These are phyloP conservation scores for Spergularia marina DNA, from an alignment of 148 eudicot genomes.

Conservation along the genomic window DNA sequence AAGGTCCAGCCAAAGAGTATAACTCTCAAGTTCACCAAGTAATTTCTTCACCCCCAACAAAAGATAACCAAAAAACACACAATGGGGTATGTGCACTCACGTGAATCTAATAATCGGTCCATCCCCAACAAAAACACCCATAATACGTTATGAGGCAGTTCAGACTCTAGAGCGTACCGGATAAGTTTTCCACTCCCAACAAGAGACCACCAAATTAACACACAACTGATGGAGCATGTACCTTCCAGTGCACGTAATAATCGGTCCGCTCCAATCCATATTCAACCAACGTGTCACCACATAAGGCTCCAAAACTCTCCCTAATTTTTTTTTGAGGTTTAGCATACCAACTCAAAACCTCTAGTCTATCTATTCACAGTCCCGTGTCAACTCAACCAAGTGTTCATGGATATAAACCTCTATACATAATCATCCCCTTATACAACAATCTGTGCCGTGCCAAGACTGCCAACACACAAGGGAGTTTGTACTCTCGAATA, in stretches of 20 bases:
- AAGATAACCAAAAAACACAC: background rate
- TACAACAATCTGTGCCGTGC: background rate
- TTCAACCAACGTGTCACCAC: too few species aligned
- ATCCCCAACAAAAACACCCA: too few species aligned
- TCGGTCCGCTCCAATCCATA: too few species aligned
- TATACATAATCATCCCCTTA: too few species aligned
- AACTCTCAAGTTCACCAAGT: background rate
- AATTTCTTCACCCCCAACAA: background rate
- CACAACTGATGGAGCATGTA: background rate
- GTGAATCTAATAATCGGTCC: background rate
- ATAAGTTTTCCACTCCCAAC: background rate
- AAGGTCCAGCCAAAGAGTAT: background rate
- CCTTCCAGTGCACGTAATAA: slow-evolving; percentile 2
- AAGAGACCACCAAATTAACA: background rate
- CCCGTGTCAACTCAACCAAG: too few species aligned
- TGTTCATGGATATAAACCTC: too few species aligned
- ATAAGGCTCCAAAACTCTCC: too few species aligned
- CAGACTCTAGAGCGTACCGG: too few species aligned
- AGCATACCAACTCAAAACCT: too few species aligned
- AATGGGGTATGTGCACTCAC: background rate
- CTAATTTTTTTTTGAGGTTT: too few species aligned
- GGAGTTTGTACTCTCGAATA: background rate
- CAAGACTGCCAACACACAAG: background rate
- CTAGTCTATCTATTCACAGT: too few species aligned
- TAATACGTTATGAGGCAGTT: too few species aligned